Evolutionary conservation across 768 basidiomycete species (phyloP), one percentile per base, ranked within the genome.

Genomic region (Exidia glandulosa): DNA sequence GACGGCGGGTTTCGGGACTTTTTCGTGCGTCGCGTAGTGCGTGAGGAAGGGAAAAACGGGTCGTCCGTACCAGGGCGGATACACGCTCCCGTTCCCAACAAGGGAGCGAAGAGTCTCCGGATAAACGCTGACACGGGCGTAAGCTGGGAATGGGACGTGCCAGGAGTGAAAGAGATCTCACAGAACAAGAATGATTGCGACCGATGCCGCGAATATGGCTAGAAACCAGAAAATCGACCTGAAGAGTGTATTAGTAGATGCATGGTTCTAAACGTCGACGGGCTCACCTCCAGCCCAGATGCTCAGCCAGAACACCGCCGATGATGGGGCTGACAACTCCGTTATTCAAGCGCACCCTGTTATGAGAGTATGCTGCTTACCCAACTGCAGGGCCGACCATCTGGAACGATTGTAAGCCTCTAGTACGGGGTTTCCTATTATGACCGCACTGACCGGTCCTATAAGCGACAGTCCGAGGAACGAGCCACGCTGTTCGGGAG

Each of bases 401-500:
- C 41, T 45, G 23, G 19, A 45, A 6, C 5, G 41, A n/a, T n/a
- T n/a, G n/a, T n/a, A 45, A 6, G 3, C 5, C 9, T 45, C 19
- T 45, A 36, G 34, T 16, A 36, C 34, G 7, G 7, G 41, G 19
- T 19, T 19, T 0, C 41, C 16, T 45, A 2, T 23, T 13, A 23
- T 45, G 1, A 19, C 6, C 41, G 41, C 41, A 45, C 41, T 84
- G 77, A 45, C 41, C 6, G 85, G 84, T 0, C 86, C 86, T 2
- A 86, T 61, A 36, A 71, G 76, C 69, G 82, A 89, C 13, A 88
- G 56, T 2, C 89, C 90, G 59, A 84, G 79, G 71, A 85, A 90
- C 9, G 83, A 80, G n/a, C 87, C 91, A 34, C 90, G 75, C 71
- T 93, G 88, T 41, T 80, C 77, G 0, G 81, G 83, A 2, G 79